Base-by-base conservation (phyloP, 169 alveolate species). In the Plasmodium malariae region DNA sequence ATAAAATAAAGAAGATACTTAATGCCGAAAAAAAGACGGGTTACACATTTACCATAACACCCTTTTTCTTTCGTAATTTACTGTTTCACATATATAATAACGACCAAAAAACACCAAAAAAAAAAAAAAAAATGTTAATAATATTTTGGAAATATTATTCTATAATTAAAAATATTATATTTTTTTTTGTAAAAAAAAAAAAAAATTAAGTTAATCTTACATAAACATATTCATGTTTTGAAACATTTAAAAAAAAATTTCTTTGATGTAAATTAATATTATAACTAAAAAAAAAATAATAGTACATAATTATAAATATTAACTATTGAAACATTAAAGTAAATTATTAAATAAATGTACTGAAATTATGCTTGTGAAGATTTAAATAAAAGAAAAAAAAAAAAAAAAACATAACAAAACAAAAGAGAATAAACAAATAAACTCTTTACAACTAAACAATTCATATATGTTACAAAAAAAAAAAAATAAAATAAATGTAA, bases 321-420 rank as follows among this genome's bases (percentile, higher is more conserved):
- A 70, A 70, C 48, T 45, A 36, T 70, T 17, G 62, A 70, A 45
- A 70, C 45, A 70, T 70, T 70, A 43, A 49, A 70, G 83, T 36
- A 70, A 32, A 70, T 70, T 4, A 70, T 43, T 70, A 48, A 48
- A 14, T 14, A 54, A 54, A 70, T 70, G 83, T 49, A 24, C 17
- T 70, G 83, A 70, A 70, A 70, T 24, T 70, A 36, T 70, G 83
- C 59, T 70, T 70, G 83, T 43, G 60, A 45, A 24, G 83, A 45
- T 14, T 24, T 19, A 26, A 32, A 17, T 32, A 21, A 28, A 19
- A n/a, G 7, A 49, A n/a, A 48, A 11, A 19, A 34, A 51, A 11
- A n/a, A 45, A 65, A 45, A 11, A 45, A n/a, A 17, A 17, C 65
- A 55, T 17, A 55, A 17, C 65, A 73, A 73, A 32, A 34, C 19